Base-by-base conservation (phyloP, 768 basidiomycete species). In the Psilocybe sp. region DNA sequence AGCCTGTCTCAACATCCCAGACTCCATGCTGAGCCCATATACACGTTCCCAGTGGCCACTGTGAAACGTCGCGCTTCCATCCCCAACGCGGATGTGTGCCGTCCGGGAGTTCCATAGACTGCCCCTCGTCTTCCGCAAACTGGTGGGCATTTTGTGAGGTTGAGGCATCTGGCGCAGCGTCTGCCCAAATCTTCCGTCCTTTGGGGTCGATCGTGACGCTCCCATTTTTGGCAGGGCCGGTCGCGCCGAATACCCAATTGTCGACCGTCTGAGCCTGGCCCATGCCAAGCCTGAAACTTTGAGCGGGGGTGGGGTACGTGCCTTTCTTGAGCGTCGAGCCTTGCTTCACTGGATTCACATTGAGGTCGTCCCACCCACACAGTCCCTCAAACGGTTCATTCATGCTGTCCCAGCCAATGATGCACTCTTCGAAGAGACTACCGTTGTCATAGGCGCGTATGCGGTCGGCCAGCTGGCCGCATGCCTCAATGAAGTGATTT, bases 351-450 rank as follows among this genome's bases (percentile, higher is more conserved):
- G 92, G 88, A 39, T 85, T 82, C 11, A 64, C 52, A 44, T 74
- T 77, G 23, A 99, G 72, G 63, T 96, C 83, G 0, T 76, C 72
- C 67, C 87, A 87, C 2, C 75, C 76, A 31, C 68, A 77, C 36
- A 91, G 75, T 0, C 97, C 97, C 57, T 95, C 90, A 34, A 83
- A 84, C 0, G 97, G 96, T 66, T 99, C 97, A 65, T 99, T 98
- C 67, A 98, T 71, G 58, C 85, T 87, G 64, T 99, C 97, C 97
- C 96, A 98, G 0, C 97, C 97, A 42, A 98, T 86, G 10, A 99
- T 80, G 56, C 92, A 94, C 36, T 84, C 82, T 28, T 98, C 94
- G 16, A 90, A 64, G 34, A 98, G 66, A 32, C 80, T 85, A 0
- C 87, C 88, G 0, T 84, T 85, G 18, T 66, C 61, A 15, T 48